Conservation (phyloP, 208 protist genomes). For the Angomonas ambiguus region DNA sequence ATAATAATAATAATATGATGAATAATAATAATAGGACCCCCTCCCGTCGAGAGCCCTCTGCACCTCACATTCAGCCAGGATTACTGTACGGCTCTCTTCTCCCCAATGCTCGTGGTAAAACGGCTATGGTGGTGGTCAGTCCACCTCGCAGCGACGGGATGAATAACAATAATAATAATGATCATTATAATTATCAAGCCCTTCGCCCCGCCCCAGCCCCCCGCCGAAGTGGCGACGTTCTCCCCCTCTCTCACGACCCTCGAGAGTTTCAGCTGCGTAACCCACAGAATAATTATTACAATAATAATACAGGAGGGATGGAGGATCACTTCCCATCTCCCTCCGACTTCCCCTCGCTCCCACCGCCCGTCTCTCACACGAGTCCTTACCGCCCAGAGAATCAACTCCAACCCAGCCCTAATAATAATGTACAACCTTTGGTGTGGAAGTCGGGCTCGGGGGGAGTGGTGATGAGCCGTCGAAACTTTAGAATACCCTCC, state of each 20-base stretch:
- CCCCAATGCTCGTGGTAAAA: conserved; percentile 31
- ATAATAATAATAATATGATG: background rate
- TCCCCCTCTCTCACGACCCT: background rate
- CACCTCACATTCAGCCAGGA: conserved; percentile 28
- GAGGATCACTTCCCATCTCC: background rate
- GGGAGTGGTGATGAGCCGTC: conserved; percentile 35
- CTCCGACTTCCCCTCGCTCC: background rate
- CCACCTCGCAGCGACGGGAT: conserved; percentile 1
- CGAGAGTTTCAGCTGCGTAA: background rate
- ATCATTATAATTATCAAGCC: background rate
- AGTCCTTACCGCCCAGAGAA: background rate
- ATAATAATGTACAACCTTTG: conserved; percentile 30
- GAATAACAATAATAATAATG: background rate
- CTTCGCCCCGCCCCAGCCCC: background rate
- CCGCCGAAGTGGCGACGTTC: conserved; percentile 7
- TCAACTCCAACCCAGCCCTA: background rate
- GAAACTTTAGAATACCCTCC: conserved; percentile 13
- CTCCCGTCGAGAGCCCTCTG: conserved; percentile 3
- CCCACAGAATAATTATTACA: background rate
- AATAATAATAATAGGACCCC: background rate
- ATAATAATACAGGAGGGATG: background rate
- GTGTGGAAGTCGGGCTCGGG: conserved; percentile 63
- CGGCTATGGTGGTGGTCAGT: conserved; percentile 32
- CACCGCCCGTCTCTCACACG: background rate
- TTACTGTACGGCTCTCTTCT: conserved; percentile 61